Base-by-base conservation (phyloP, 345 rosid species). In the Citrus unshiu region DNA sequence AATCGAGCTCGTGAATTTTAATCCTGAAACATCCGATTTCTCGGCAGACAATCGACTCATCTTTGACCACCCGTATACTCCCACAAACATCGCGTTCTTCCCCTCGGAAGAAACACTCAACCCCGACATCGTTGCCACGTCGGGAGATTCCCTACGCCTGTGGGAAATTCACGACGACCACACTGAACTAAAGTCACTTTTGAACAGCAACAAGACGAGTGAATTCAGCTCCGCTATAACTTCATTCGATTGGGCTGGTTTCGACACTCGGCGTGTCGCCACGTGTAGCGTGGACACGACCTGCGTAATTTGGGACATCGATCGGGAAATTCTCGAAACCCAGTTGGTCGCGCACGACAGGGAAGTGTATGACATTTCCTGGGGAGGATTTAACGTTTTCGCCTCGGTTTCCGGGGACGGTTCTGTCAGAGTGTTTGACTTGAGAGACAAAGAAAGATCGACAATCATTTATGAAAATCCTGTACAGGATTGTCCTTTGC, bases 341-440 rank as follows among this genome's bases (percentile, higher is more conserved):
- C 91, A 91, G 32, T 30, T 89, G 49, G 91, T 89, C 2, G 94
- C 92, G 1, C 92, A 89, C 40, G 94, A 91, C 39, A 89, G 88
- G 75, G 91, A 88, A 77, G 94, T 91, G 72, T 86, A 84, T 46
- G 92, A 91, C 9, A 75, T 91, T 9, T 88, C 94, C 2, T 89
- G 92, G 92, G 94, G 94, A 1, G 88, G 85, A 0, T 73, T 54
- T 46, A 85, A 85, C 12, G 88, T 88, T n/a, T 89, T 91, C 59
- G 92, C 90, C 29, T 85, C 92, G 0, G 91, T 82, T 8, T 91
- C 94, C 0, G 89, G 89, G 0, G 94, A 91, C n/a, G 89, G 94
- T 9, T 91, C 92, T 0, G 69, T 91, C 25, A 74, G 94, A 73
- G 90, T 91, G 69, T 89, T 89, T 19, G 92, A 91, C 78, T 62